Conservation (phyloP, 208 protist genomes). For the Crithidia fasciculata region DNA sequence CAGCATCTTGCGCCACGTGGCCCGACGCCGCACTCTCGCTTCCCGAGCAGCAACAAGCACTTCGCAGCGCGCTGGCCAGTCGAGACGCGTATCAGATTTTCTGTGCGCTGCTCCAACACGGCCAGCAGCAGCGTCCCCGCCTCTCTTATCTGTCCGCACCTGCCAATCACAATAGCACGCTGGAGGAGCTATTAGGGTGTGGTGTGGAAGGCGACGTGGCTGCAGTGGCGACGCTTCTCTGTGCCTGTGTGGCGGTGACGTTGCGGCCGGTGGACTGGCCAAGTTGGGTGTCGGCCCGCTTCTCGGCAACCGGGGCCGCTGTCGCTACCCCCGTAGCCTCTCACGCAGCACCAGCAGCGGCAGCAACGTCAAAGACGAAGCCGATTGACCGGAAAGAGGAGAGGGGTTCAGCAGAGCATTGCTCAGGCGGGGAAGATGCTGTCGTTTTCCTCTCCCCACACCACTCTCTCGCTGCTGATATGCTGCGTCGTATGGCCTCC, state of each 20-base stretch:
- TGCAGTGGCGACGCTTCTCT: conserved; percentile 32
- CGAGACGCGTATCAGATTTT: conserved; percentile 29
- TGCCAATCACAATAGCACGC: background rate
- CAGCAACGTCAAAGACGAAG: background rate
- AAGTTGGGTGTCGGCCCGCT: conserved; percentile 29
- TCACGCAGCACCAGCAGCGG: background rate
- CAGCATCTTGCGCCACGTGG: background rate
- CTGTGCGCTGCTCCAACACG: conserved; percentile 11
- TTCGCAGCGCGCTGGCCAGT: conserved; percentile 12
- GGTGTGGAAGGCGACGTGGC: conserved; percentile 25
- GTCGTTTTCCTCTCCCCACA: conserved; percentile 12
- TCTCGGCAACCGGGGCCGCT: conserved; percentile 14
- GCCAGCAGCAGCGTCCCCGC: background rate
- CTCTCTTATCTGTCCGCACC: background rate
- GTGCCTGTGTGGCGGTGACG: conserved; percentile 47
- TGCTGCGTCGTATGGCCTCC: conserved; percentile 10
- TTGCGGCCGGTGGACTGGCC: conserved; percentile 39
- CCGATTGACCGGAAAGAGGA: too few species aligned
- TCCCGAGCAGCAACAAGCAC: background rate
- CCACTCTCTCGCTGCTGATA: conserved; percentile 13
- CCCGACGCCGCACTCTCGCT: conserved; percentile 4
- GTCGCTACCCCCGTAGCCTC: background rate
- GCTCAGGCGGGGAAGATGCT: too few species aligned
- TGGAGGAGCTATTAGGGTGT: conserved; percentile 17
- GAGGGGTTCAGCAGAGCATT: too few species aligned